Evolutionary conservation across 2,329 filamentous ascomycete species (phyloP), one percentile per base, ranked within the genome.

Genomic region (Colletotrichum kahawae): DNA sequence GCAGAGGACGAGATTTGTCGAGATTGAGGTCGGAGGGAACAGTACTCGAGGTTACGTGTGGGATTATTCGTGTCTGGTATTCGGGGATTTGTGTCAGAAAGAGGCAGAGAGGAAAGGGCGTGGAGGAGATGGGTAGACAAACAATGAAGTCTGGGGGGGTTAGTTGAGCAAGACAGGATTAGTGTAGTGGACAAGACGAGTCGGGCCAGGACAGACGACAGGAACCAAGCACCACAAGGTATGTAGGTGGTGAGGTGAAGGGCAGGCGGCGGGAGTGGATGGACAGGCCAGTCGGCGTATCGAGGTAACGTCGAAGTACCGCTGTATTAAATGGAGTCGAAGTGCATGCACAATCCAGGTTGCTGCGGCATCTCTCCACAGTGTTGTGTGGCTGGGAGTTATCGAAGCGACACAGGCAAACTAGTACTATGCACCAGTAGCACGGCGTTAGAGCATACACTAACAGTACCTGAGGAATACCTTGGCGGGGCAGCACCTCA

Each of bases 181-280:
- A 73, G 70, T 63, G 38, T 70, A 34, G 43, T 38, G 59, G 67
- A 59, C 38, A 51, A 16, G 70, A 60, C 36, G 36, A 36, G 62
- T 33, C 27, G 34, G 29, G 36, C 38, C 60, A 54, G 27, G 13
- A n/a, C 27, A 54, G 21, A 36, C 56, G 67, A 54, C 36, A 56
- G 67, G 34, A 57, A 70, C 43, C 43, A 51, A 48, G n/a, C 43
- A 48, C 43, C 43, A 21, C 43, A 48, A 51, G n/a, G 43, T 51
- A 51, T 13, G 43, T 36, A 60, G 65, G 57, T 70, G 71, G 67
- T 71, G 67, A 74, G 62, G 67, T 66, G 59, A 73, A 73, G 27
- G 70, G 66, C 70, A 70, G 70, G 54, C 66, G 59, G 70, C 33
- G 43, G 56, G 70, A 70, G 65, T 65, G 67, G 59, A 64, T 67